Evolutionary conservation across 2,329 filamentous ascomycete species (phyloP).

Genomic region (Trichophyton benhamiae): DNA sequence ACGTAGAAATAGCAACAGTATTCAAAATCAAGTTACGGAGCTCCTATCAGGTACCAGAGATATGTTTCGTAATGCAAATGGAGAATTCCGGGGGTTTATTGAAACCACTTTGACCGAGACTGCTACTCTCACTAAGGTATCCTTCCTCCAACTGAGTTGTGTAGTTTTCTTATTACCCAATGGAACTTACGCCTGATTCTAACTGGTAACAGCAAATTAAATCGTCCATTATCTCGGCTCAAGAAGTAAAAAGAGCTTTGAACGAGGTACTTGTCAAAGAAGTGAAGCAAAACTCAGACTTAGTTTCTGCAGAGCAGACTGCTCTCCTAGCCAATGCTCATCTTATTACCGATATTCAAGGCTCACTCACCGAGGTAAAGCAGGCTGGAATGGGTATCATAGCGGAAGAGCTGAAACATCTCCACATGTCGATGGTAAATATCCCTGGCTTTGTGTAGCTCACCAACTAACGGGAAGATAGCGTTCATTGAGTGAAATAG

Average conservation of each 20-base stretch:
- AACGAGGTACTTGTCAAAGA: slow-evolving; percentile 16
- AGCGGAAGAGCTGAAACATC: slow-evolving; percentile 18
- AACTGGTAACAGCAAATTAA: slow-evolving; percentile 19
- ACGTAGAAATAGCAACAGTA: slow-evolving; percentile 18
- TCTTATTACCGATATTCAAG: slow-evolving; percentile 22
- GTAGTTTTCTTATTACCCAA: background rate
- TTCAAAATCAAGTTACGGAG: slow-evolving; percentile 17
- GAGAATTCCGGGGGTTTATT: slow-evolving; percentile 13
- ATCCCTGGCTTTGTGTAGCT: background rate
- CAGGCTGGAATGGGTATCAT: slow-evolving; percentile 21
- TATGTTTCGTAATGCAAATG: slow-evolving; percentile 16
- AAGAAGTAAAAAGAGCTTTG: slow-evolving; percentile 11
- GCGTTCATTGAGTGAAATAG: slow-evolving; percentile 15
- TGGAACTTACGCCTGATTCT: background rate
- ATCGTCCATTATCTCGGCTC: slow-evolving; percentile 10
- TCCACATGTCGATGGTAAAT: slow-evolving; percentile 27
- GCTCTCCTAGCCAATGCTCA: slow-evolving; percentile 20
- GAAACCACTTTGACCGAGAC: slow-evolving; percentile 9
- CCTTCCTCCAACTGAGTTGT: background rate
- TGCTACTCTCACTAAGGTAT: slow-evolving; percentile 10
- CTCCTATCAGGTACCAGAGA: slow-evolving; percentile 20
- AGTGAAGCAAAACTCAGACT: slow-evolving; percentile 19
- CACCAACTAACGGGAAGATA: slow-evolving; percentile 6
- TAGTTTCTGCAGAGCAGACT: slow-evolving; percentile 18
- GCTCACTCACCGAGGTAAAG: slow-evolving; percentile 24